Evolutionary conservation across 2,329 filamentous ascomycete genomes (phyloP), one percentile per base, ranked within the genome.

Genomic region (Ilyonectria sp.): DNA sequence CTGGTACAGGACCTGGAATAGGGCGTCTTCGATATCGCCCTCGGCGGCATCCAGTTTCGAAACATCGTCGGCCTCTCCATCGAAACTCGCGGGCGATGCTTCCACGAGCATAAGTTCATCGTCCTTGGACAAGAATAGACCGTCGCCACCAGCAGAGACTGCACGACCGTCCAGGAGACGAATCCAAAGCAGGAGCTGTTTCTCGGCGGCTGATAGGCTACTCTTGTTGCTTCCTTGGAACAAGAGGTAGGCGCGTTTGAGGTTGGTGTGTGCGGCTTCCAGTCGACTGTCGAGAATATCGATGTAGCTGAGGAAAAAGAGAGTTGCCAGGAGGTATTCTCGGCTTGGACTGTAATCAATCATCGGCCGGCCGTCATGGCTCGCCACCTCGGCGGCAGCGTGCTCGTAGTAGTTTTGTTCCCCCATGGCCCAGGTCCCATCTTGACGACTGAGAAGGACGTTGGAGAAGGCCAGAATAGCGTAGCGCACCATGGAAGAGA

Each of bases 291-390:
- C 81, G 5, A 86, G 74, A 11, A 86, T 82, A 67, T 88, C 86
- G 23, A 86, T 84, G 66, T 88, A 89, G 54, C 85, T 86, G 3
- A 89, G 79, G 63, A 89, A 84, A 76, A 89, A 89, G 9, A 87
- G 72, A 0, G 86, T 81, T 1, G 85, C 85, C 6, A 89, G 79
- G 4, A 87, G 76, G 44, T 85, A 77, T 66, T 86, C 82, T 4
- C 82, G 69, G 7, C 74, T 68, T 5, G 68, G 57, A n/a, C 74
- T 80, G 29, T 81, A 76, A n/a, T 75, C 66, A 2, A 62, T 65
- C 65, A 80, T 73, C 6, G 72, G 55, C 10, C 61, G 54, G 1
- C 68, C 69, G 31, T 75, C 75, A 26, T 74, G 60, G 2, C 65
- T 71, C 2, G 75, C 71, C 9, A 84, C 73, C 52, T 83, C 81